phyloP scores from a whole-genome alignment of 225 moss, liverwort and hornwort species.

The Lunularia cruciata region DNA sequence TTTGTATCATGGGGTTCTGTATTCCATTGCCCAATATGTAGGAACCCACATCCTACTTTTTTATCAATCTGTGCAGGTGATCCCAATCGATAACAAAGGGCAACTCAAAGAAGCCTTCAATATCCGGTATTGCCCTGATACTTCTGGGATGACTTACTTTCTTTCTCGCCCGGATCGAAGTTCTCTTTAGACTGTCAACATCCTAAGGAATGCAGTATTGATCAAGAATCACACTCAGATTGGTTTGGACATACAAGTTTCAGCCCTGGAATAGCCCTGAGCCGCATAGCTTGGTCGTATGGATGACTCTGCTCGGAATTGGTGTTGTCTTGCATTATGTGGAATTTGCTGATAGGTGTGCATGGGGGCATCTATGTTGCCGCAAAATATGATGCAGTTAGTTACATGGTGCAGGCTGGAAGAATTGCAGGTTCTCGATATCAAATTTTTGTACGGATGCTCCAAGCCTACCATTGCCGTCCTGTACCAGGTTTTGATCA shows the following conservation, averaged over 20 bases:
- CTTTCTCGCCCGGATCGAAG: background rate
- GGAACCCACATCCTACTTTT: background rate
- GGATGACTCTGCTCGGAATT: background rate
- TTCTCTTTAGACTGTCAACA: background rate
- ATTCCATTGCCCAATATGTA: too few relatives aligned
- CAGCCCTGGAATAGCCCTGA: background rate
- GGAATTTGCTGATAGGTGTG: background rate
- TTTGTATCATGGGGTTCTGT: too few relatives aligned
- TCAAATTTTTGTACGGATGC: slow-evolving; percentile 98
- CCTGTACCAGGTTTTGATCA: slow-evolving; percentile 76
- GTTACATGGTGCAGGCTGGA: slow-evolving; percentile 67
- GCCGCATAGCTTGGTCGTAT: background rate
- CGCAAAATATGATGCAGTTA: slow-evolving; percentile 20
- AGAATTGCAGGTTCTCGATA: slow-evolving; percentile 96
- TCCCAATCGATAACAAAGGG: slow-evolving; percentile 97
- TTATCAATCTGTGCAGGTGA: slow-evolving; percentile 58
- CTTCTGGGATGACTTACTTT: background rate
- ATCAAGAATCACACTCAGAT: background rate
- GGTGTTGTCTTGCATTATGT: background rate
- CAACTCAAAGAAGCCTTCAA: slow-evolving; percentile 98
- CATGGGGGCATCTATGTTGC: background rate
- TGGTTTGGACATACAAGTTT: too few relatives aligned
- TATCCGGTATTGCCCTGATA: slow-evolving; percentile 54
- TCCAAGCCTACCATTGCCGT: slow-evolving; percentile 97
- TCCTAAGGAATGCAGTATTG: background rate